These are phyloP conservation scores for Beauveria sp. DNA, from an alignment of 2,329 filamentous ascomycete species.

Conservation along the genomic window DNA sequence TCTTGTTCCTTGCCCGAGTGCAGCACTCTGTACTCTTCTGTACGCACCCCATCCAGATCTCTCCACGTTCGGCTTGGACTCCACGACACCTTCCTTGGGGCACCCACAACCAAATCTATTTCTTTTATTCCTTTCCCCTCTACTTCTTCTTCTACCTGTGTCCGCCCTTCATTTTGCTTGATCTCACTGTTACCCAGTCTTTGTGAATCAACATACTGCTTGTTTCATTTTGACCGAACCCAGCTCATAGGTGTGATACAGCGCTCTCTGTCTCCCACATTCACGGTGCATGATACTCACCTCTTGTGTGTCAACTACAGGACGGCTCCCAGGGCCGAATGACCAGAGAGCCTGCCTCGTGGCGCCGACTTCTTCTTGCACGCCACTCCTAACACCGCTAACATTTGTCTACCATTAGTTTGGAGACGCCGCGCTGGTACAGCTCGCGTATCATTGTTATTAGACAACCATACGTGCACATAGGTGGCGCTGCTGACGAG, in stretches of 20 bases:
- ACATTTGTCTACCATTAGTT: not conserved
- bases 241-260: conserved; percentile 3
- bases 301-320: not conserved
- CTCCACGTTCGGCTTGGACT: conserved; percentile 8
- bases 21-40: not conserved
- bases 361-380: not conserved
- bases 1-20: not conserved
- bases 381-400: not conserved
- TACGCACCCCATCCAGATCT: conserved; percentile 7
- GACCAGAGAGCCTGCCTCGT: not conserved
- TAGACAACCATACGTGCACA: not conserved
- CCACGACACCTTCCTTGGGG: conserved; percentile 7
- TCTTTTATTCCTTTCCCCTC: not conserved
- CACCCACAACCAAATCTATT: conserved; percentile 9
- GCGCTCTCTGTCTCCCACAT: not conserved
- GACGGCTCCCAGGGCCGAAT: not conserved
- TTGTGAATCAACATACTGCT: not conserved
- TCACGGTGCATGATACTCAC: not conserved
- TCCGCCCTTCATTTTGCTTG: not conserved
- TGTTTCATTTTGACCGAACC: conserved; percentile 6
- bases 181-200: not conserved
- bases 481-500: not conserved
- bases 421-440: not conserved
- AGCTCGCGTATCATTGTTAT: not conserved
- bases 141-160: not conserved